These are phyloP conservation scores for Ogataea allantospora DNA, from an alignment of 805 yeast genomes.

Conservation along the genomic window DNA sequence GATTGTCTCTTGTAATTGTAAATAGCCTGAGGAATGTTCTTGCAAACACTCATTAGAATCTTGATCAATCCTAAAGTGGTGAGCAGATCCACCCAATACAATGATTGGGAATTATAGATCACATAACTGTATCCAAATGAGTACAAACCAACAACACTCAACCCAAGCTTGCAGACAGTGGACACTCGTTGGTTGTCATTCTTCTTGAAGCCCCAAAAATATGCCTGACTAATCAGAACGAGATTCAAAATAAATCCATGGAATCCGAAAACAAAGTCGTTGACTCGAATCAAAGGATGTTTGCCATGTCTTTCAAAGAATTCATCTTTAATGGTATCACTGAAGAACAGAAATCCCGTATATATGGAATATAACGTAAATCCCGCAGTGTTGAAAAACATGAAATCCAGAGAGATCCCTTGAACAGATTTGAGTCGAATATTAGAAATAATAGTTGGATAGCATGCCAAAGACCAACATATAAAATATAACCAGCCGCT, in stretches of 20 bases:
- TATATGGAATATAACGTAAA: constrained; percentile 32
- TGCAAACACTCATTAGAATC: constrained; percentile 34
- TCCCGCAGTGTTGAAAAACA: constrained; percentile 35
- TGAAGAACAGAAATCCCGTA: constrained; percentile 25
- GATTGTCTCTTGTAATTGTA: constrained; percentile 36
- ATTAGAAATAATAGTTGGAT: constrained; percentile 35
- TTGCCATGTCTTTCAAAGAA: constrained; percentile 27
- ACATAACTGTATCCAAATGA: constrained; percentile 9
- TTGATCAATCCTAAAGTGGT: constrained; percentile 35
- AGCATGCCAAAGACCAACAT: constrained; percentile 33
- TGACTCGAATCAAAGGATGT: constrained; percentile 31
- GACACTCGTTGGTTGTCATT: constrained; percentile 33
- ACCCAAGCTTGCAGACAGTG: constrained; percentile 19
- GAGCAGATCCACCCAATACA: constrained; percentile 34
- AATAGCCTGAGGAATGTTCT: constrained; percentile 35
- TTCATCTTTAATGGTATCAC: constrained; percentile 28
- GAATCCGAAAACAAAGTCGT: constrained; percentile 34
- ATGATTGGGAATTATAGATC: constrained; percentile 17
- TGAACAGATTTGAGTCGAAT: constrained; percentile 32
- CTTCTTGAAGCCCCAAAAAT: constrained; percentile 34
- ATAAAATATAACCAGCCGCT: constrained; percentile 34
- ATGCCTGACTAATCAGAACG: constrained; percentile 32
- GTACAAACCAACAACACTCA: constrained; percentile 18
- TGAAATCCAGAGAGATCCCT: constrained; percentile 36
- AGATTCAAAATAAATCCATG: constrained; percentile 31